A percentile compares a stretch with the other conserved stretches of the same genome.
phyloP scores from a whole-genome alignment of 225 moss, liverwort and hornwort species.

The Polytrichum formosum region DNA sequence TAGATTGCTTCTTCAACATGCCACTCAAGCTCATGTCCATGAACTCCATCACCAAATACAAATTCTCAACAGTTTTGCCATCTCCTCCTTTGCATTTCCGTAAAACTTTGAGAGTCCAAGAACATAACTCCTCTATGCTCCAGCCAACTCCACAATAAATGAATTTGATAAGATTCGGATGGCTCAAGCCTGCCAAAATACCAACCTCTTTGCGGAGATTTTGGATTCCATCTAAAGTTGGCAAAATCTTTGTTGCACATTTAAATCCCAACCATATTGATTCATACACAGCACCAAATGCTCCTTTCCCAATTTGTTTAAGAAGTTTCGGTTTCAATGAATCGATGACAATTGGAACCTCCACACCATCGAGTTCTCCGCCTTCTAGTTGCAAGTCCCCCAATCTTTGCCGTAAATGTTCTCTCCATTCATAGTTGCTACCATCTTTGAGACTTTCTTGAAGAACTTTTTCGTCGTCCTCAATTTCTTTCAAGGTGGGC shows the following conservation, averaged over 20 bases:
- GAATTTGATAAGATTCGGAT: slow-evolving; percentile 18
- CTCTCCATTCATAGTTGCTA: background rate
- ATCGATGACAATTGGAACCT: background rate
- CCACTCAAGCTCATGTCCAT: slow-evolving; percentile 12
- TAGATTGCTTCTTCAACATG: slow-evolving; percentile 1
- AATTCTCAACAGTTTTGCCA: background rate
- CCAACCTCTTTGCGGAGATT: slow-evolving; percentile 14
- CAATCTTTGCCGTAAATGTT: background rate
- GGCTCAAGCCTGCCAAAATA: slow-evolving; percentile 12
- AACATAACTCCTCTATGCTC: background rate
- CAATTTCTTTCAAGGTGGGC: background rate
- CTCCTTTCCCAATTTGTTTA: background rate
- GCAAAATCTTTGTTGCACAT: slow-evolving; percentile 17
- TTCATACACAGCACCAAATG: background rate
- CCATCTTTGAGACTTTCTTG: background rate
- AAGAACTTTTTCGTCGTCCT: background rate
- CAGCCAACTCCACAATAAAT: slow-evolving; percentile 8
- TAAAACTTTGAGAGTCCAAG: too few relatives aligned
- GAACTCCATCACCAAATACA: slow-evolving; percentile 21
- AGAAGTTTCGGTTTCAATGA: background rate
- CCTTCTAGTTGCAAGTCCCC: background rate
- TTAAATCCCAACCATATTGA: slow-evolving; percentile 11
- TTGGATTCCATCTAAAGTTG: background rate
- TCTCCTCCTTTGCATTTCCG: too few relatives aligned
- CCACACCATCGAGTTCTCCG: background rate